Conservation (phyloP, 371 early-diverging fungal species). For the Mucor irregularis region DNA sequence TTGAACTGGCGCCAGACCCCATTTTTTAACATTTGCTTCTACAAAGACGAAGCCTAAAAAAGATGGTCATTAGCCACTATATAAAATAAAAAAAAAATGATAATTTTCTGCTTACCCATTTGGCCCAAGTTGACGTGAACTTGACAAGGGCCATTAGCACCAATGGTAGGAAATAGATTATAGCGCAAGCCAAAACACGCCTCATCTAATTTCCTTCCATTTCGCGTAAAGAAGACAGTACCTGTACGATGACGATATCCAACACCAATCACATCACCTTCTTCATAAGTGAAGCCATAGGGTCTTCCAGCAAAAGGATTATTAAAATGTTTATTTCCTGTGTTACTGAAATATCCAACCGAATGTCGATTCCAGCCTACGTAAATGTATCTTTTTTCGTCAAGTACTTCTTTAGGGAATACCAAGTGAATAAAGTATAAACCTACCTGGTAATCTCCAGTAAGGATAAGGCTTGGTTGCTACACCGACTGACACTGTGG, state of each 20-base stretch:
- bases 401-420: neutral
- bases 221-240: constrained; percentile 77
- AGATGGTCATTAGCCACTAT: too few species aligned
- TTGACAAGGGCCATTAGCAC: constrained; percentile 65
- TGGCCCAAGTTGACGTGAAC: constrained; percentile 68
- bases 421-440: neutral
- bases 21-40: constrained; percentile 82
- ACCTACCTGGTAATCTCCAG: constrained; percentile 66
- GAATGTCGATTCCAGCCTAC: constrained; percentile 73
- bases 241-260: constrained; percentile 78
- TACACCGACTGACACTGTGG: constrained; percentile 66
- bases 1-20: constrained; percentile 78
- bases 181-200: constrained; percentile 56
- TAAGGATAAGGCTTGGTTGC: constrained; percentile 70
- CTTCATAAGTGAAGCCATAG: constrained; percentile 61
- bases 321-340: constrained; percentile 66
- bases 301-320: constrained; percentile 63
- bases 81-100: constrained; percentile 25
- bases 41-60: constrained; percentile 69
- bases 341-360: constrained; percentile 69
- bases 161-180: constrained; percentile 66
- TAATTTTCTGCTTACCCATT: constrained; percentile 19
- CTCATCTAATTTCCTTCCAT: constrained; percentile 68
- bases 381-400: neutral
- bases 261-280: constrained; percentile 79